Conservation (phyloP, 2,329 filamentous ascomycete genomes). For the Cladosporium sphaerospermum region DNA sequence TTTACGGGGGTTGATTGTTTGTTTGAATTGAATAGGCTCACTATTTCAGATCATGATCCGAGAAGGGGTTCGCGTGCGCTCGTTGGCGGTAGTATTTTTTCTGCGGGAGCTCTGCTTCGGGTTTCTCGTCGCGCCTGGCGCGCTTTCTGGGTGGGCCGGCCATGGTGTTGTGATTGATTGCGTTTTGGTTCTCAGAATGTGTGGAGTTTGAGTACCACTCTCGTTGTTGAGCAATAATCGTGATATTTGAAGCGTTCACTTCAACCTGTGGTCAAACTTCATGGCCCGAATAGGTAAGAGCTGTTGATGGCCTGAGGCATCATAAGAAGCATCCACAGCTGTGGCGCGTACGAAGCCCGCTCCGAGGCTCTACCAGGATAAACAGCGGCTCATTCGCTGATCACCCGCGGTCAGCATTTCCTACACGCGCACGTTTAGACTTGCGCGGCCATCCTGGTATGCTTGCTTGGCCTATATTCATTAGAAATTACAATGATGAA, state of each 20-base stretch:
- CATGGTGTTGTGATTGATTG: conserved; percentile 18
- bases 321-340: too few relatives aligned
- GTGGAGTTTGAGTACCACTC: too few relatives aligned
- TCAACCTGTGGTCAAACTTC: conserved; percentile 4
- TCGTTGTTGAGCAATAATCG: too few relatives aligned
- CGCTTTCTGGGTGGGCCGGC: conserved; percentile 34
- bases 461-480: not conserved
- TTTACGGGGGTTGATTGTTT: not conserved
- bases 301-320: not conserved
- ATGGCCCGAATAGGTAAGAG: not conserved
- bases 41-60: conserved; percentile 86
- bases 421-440: too few relatives aligned
- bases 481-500: not conserved
- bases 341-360: too few relatives aligned
- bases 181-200: too few relatives aligned
- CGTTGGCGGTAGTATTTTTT: conserved; percentile 96
- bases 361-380: too few relatives aligned
- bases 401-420: too few relatives aligned
- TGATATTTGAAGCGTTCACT: too few relatives aligned
- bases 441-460: not conserved
- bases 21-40: conserved; percentile 39
- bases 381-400: too few relatives aligned
- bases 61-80: conserved; percentile 97
- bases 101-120: conserved; percentile 62
- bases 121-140: conserved; percentile 42